A percentile compares a stretch with the other conserved stretches of the same genome.
Conservation (phyloP, 495 filamentous ascomycete genomes). For the Daldinia bambusicola region DNA sequence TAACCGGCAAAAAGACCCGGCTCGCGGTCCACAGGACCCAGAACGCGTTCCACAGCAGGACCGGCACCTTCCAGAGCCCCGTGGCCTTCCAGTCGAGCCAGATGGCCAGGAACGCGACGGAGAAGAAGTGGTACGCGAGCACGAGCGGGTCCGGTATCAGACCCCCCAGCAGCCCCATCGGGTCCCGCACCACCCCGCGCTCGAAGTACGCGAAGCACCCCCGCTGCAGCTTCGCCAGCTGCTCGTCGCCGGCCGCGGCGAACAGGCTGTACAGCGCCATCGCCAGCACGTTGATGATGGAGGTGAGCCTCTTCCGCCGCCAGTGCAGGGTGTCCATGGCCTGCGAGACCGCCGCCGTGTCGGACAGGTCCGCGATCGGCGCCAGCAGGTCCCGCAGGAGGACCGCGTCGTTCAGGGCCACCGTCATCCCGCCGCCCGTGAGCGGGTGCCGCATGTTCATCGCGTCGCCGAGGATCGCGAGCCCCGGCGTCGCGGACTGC, state of each 20-base stretch:
- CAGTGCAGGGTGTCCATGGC: conserved; percentile 87
- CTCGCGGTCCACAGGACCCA: conserved; percentile 88
- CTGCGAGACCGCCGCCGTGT: conserved; percentile 68
- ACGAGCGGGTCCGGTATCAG: conserved; percentile 80
- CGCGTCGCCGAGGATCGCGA: conserved; percentile 88
- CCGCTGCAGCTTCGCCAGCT: conserved; percentile 81
- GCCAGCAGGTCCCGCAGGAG: conserved; percentile 72
- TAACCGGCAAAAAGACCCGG: conserved; percentile 87
- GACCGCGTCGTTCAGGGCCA: conserved; percentile 88
- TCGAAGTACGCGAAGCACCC: conserved; percentile 97
- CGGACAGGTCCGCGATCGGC: conserved; percentile 76
- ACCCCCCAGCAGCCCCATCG: conserved; percentile 84
- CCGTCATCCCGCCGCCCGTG: conserved; percentile 96
- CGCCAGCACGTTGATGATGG: conserved; percentile 95
- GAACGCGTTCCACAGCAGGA: conserved; percentile 68
- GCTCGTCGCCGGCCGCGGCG: conserved; percentile 83
- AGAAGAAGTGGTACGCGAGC: conserved; percentile 93
- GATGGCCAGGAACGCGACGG: conserved; percentile 87
- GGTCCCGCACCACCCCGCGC: conserved; percentile 77
- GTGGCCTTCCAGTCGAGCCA: conserved; percentile 73
- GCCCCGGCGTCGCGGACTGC: conserved; percentile 70
- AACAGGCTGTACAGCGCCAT: conserved; percentile 92
- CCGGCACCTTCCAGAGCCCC: conserved; percentile 68
- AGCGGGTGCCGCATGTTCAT: conserved; percentile 97
- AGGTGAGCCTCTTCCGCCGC: conserved; percentile 80